Evolutionary conservation across 208 protist species (phyloP).

Genomic region (Trypanosoma rangeli): DNA sequence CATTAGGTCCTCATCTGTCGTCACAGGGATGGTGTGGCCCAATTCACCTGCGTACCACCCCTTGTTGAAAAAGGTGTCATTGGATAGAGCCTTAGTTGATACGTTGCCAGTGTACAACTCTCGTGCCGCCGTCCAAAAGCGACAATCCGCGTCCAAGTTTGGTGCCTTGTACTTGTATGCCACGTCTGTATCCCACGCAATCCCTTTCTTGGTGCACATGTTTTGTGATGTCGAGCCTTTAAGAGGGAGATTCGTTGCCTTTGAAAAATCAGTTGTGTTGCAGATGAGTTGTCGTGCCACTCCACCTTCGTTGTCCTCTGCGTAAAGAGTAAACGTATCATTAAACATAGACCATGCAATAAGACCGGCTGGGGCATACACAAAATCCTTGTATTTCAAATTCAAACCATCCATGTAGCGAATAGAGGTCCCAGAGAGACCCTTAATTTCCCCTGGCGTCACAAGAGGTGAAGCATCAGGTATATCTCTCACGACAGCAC

Average conservation of each 20-base stretch:
- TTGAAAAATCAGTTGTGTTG: conserved; percentile 79
- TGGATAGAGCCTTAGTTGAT: conserved; percentile 26
- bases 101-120: conserved; percentile 46
- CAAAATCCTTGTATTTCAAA: conserved; percentile 57
- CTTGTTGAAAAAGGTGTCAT: conserved; percentile 73
- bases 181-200: conserved; percentile 94
- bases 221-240: conserved; percentile 25
- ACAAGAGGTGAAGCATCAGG: conserved; percentile 54
- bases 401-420: neutral
- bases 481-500: conserved; percentile 32
- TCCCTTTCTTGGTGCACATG: conserved; percentile 88
- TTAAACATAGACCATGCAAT: conserved; percentile 98
- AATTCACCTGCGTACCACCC: conserved; percentile 87
- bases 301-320: neutral
- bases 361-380: conserved; percentile 95
- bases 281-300: conserved; percentile 52
- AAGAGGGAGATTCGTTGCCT: conserved; percentile 56
- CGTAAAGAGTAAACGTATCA: conserved; percentile 88
- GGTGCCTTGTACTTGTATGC: conserved; percentile 82
- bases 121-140: conserved; percentile 59
- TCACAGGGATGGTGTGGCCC: conserved; percentile 79
- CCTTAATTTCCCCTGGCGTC: conserved; percentile 53
- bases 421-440: conserved; percentile 24
- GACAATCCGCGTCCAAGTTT: conserved; percentile 25
- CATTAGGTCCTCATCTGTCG: conserved; percentile 97